Evolutionary conservation across 2,329 filamentous ascomycete genomes (phyloP), one percentile per base, ranked within the genome.

Genomic region (Pyricularia pennisetigena): DNA sequence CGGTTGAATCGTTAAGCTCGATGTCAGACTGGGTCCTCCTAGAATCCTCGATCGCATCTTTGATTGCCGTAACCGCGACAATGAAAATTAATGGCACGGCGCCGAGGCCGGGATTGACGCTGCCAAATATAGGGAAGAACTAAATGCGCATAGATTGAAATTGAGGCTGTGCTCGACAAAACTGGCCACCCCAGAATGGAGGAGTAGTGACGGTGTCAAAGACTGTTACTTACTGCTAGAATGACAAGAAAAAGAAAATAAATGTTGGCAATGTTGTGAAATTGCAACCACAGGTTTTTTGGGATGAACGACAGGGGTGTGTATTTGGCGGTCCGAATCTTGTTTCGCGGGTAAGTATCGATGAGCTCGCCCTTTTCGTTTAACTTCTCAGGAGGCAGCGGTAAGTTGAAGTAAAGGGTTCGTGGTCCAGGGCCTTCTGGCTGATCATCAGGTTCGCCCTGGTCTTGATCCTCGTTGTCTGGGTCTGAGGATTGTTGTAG

Each of bases 201-300:
- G 30, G 41, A 66, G 26, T 35, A 35, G 68, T 20, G 30, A 7
- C 20, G 10, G 41, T 16, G 41, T n/a, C 20, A 2, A 54, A 63
- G 65, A 77, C 8, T 41, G 67, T 62, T 68, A 85, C 94, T 84
- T 89, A 98, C 95, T 75, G 90, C 89, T 70, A 99, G 86, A 76
- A 99, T 97, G 76, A 97, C 94, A 74, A 94, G 86, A 80, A 98
- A 97, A 73, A 98, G 83, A 85, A 99, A 99, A 81, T 98, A 99
- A 68, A 98, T 90, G 78, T 99, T 99, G 76, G 95, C 95, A 74
- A 99, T 90, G 76, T 98, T 98, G 80, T 99, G 94, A 76, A 99
- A 98, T 79, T 99, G 96, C 72, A 97, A 92, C 88, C 90, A 99
- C 75, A 99, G 77, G 79, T 99, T 98, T 82, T 98, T 98, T 16